These are phyloP conservation scores for Prunella vulgaris DNA, from an alignment of 257 asterid genomes.

Conservation along the genomic window DNA sequence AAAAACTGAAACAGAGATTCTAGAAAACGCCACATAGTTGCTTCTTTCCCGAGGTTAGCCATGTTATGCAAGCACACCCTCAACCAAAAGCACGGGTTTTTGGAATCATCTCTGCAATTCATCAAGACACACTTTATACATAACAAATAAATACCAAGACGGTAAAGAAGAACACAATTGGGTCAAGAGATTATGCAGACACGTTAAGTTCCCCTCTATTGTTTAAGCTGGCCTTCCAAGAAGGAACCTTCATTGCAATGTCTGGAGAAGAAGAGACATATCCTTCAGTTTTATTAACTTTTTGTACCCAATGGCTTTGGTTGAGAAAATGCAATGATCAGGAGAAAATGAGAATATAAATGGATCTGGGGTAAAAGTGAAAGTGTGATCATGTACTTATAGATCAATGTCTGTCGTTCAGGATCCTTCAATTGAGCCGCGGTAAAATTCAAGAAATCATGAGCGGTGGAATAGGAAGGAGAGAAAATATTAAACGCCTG, in stretches of 20 bases:
- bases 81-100: conserved; percentile 86
- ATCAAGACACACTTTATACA: conserved; percentile 20
- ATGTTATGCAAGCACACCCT: conserved; percentile 81
- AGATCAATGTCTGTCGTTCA: no score
- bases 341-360: no score
- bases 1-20: conserved; percentile 89
- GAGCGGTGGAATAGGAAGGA: no score
- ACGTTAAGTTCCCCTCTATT: conserved; percentile 78
- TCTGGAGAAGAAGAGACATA: conserved; percentile 44
- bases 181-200: conserved; percentile 50
- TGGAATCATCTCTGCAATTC: conserved; percentile 62
- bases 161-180: conserved; percentile 2
- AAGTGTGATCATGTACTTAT: no score
- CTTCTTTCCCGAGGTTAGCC: conserved; percentile 98
- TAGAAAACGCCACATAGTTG: conserved; percentile 93
- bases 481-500: no score
- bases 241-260: conserved; percentile 45
- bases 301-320: conserved; percentile 51
- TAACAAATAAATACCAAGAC: background rate
- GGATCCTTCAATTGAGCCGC: no score
- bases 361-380: no score
- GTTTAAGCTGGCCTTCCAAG: conserved; percentile 65
- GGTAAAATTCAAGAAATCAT: no score
- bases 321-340: no score
- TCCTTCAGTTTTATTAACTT: conserved; percentile 66